Evolutionary conservation across 2,329 filamentous ascomycete genomes (phyloP), one percentile per base, ranked within the genome.

Genomic region (Macroventuria anomochaeta): DNA sequence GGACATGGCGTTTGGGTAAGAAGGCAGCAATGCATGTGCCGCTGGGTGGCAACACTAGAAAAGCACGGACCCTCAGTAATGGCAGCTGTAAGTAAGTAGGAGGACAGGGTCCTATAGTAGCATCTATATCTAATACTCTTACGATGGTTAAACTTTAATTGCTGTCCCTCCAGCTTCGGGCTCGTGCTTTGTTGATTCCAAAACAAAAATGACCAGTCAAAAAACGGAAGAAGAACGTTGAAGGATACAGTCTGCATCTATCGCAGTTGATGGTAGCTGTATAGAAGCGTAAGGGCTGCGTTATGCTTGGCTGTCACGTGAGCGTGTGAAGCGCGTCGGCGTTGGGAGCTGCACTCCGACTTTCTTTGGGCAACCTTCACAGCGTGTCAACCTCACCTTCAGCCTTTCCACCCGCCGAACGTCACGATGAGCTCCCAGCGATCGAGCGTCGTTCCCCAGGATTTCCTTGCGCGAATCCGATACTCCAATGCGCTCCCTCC

Each of bases 401-500:
- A 34, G 49, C 18, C 25, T 36, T 15, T 15, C 18, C 50, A 46
- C 46, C 39, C 25, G 26, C 18, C 21, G 32, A 46, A 41, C 55
- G 46, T 46, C 41, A 64, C 33, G 11, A 72, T 71, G 68, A 64
- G 63, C 32, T 65, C 64, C 43, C 57, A 60, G n/a, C 55, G 56
- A 40, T 61, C 65, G 25, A 65, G 63, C 25, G 64, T 66, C 56
- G 86, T 85, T 67, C 91, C 96, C 73, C 95, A 99, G 78, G 95
- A 99, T 77, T 97, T 97, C 78, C 96, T 99, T 73, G 93, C 93
- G 60, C 89, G 93, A 68, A 91, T 97, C 70, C 87, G 95, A 76
- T 99, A 96, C 76, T 92, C 91, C 70, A 99, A 99, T 85, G 88
- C 91, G 65, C 87, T 99, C 13, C 95, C 95, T 61, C 93, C 95